These are phyloP conservation scores for Austroboletus niveus DNA, from an alignment of 1,284 basidiomycete genomes.

Conservation along the genomic window DNA sequence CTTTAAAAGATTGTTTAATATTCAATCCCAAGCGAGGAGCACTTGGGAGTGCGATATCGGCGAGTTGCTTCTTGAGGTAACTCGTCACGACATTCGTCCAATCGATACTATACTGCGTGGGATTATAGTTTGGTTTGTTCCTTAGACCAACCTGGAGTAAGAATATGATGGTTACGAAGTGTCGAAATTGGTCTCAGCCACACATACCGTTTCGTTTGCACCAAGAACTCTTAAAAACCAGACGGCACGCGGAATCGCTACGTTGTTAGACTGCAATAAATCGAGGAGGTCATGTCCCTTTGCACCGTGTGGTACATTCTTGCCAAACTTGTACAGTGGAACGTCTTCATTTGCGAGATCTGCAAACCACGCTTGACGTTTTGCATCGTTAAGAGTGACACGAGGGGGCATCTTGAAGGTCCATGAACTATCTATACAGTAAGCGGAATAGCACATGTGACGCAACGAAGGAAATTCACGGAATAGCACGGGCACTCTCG, in stretches of 20 bases:
- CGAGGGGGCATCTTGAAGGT: constrained; percentile 84
- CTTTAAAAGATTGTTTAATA: constrained; percentile 77
- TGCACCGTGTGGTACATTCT: constrained; percentile 90
- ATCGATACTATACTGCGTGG: constrained; percentile 84
- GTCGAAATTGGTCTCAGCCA: background rate
- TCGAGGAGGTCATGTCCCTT: constrained; percentile 92
- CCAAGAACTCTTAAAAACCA: constrained; percentile 96
- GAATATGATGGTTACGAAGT: background rate
- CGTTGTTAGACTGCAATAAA: constrained; percentile 77
- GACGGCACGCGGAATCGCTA: constrained; percentile 84
- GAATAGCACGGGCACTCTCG: constrained; percentile 53
- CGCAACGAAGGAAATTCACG: constrained; percentile 45
- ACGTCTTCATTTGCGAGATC: constrained; percentile 90
- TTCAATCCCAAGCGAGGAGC: constrained; percentile 71
- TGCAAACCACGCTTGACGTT: constrained; percentile 85
- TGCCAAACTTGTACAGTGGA: constrained; percentile 85
- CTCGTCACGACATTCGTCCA: constrained; percentile 86
- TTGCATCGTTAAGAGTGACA: constrained; percentile 88
- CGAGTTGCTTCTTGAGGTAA: constrained; percentile 89
- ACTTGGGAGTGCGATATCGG: constrained; percentile 80
- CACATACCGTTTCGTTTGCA: constrained; percentile 83
- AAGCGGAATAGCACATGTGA: background rate
- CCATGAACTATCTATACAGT: constrained; percentile 48
- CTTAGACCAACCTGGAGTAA: constrained; percentile 58
- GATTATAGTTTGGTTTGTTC: constrained; percentile 72